Evolutionary conservation across 1,284 basidiomycete species (phyloP).

Genomic region (Ustilago cynodontis): DNA sequence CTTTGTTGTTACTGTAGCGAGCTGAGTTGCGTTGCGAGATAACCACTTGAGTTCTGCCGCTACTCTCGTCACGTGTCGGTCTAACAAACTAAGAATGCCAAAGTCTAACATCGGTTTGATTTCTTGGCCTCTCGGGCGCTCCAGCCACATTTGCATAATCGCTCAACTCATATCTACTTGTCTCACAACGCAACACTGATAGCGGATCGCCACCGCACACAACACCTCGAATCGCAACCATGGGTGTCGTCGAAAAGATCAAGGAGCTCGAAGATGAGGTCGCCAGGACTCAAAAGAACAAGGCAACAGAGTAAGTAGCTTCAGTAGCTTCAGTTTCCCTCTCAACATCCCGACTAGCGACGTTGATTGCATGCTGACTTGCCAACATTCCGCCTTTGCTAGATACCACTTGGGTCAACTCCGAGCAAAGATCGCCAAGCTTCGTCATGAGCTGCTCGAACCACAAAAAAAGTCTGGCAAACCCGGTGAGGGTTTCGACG

Average conservation of each 20-base stretch:
- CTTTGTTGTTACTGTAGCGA: no score
- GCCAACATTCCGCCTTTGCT: background rate
- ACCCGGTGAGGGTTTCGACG: conserved; percentile 66
- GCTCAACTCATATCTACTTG: conserved; percentile 1
- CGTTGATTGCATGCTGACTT: background rate
- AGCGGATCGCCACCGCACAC: background rate
- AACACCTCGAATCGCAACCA: conserved; percentile 22
- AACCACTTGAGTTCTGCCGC: no score
- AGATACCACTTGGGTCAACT: conserved; percentile 66
- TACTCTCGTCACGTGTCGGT: conserved; percentile 1
- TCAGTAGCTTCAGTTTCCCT: conserved; percentile 12
- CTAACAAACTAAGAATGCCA: no score
- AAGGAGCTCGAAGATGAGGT: conserved; percentile 98
- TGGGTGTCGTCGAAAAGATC: conserved; percentile 74
- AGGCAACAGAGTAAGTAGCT: conserved; percentile 63
- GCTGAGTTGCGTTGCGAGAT: background rate
- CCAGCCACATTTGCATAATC: background rate
- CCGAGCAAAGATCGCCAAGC: conserved; percentile 65
- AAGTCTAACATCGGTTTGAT: no score
- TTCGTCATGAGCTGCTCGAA: conserved; percentile 65
- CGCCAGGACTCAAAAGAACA: conserved; percentile 75
- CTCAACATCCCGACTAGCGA: background rate
- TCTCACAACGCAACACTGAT: background rate
- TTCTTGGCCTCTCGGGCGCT: no score
- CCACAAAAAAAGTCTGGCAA: conserved; percentile 61